Base-by-base conservation (phyloP, 139 green algal genomes). In the Volvox reticuliferus region DNA sequence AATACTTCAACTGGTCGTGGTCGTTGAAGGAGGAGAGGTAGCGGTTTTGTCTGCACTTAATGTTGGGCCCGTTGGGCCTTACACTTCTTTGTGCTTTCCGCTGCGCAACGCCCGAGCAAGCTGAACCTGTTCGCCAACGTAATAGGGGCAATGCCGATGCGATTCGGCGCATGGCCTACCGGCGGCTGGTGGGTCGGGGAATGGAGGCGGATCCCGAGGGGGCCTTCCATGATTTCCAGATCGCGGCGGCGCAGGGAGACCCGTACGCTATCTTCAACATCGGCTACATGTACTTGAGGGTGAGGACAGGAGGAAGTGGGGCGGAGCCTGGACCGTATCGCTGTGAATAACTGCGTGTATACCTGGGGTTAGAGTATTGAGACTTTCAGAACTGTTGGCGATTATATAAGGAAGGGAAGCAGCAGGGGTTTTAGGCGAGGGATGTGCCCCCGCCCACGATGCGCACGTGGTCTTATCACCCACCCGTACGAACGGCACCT, bases 241-340 rank as follows among this genome's bases (percentile, higher is more conserved):
- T 79, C 0, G 95, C 93, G 0, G 95, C 95, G 28, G 93, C 92
- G 63, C 85, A 90, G 85, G 95, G 95, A 3, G 95, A 97, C 77
- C 65, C 92, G 0, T 91, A 94, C 85, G 94, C 95, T 22, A 89
- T 93, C 17, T 97, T 97, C 91, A 96, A 97, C 92, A 55, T 97
- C 17, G 95, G 95, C 50, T 97, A 95, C 91, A 96, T 97, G 95
- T 76, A 96, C 93, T 91, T 96, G 82, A 84, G 68, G 82, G 91
- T 93, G 62, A 73, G n/a, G 88, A 61, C 55, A 12, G 32, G 67
- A 9, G 84, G 63, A 24, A 30, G 24, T 24, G 65, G 65, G 21
- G 12, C 21, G 65, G 65, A 12, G 12, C n/a, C n/a, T n/a, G n/a
- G n/a, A n/a, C n/a, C 65, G 65, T 73, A 28, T 73, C 21, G 62